Evolutionary conservation across 2,329 filamentous ascomycete species (phyloP).

Genomic region (Phyllosticta capitalensis): DNA sequence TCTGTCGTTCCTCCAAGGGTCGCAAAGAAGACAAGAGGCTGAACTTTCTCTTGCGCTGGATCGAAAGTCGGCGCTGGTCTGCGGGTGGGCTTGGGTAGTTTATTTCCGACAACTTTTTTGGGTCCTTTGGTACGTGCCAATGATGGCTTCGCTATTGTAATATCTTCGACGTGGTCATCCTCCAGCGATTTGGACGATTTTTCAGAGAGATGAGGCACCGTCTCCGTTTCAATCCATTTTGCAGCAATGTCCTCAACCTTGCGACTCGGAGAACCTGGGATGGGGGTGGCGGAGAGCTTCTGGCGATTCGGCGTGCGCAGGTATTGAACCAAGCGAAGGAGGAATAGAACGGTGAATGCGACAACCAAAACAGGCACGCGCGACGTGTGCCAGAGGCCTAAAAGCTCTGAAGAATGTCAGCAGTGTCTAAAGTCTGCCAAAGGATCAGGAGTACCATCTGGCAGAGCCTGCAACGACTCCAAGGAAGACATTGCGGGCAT

Average conservation of each 20-base stretch:
- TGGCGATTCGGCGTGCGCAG: slow-evolving; percentile 18
- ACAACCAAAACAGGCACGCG: slow-evolving; percentile 25
- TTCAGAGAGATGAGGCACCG: slow-evolving; percentile 16
- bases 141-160: slow-evolving; percentile 15
- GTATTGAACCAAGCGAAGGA: slow-evolving; percentile 22
- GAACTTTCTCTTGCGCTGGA: slow-evolving; percentile 41
- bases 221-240: slow-evolving; percentile 28
- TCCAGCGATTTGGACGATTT: slow-evolving; percentile 13
- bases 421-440: not conserved
- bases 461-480: not conserved
- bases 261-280: slow-evolving; percentile 21
- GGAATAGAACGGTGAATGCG: slow-evolving; percentile 19
- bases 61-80: slow-evolving; percentile 19
- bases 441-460: not conserved
- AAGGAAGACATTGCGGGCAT: slow-evolving; percentile 1
- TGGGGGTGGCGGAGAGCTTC: slow-evolving; percentile 22
- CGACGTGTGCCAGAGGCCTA: slow-evolving; percentile 28
- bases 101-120: slow-evolving; percentile 30
- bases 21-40: slow-evolving; percentile 78
- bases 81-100: slow-evolving; percentile 17
- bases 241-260: slow-evolving; percentile 22
- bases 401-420: slow-evolving; percentile 20
- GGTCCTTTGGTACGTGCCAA: slow-evolving; percentile 22
- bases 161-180: slow-evolving; percentile 21
- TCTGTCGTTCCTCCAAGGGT: slow-evolving; percentile 80